Conservation (phyloP, 345 rosid species). For the Reutealis trisperma region DNA sequence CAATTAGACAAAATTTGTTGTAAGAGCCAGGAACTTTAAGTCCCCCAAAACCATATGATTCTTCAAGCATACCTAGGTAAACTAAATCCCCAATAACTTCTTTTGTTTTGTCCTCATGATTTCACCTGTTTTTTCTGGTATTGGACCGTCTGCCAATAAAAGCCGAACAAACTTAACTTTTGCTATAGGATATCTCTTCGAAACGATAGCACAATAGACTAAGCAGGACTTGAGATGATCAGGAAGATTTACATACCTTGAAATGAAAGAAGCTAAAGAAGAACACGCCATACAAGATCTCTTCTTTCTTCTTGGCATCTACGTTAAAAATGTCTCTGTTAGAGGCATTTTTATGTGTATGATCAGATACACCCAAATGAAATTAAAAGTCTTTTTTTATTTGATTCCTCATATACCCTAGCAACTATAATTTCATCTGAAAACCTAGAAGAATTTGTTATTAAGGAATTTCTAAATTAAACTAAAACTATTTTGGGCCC, state of each 20-base stretch:
- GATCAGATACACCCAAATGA: too few species aligned
- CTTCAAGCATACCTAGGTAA: not conserved
- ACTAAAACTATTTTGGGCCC: too few species aligned
- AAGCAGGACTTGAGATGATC: not conserved
- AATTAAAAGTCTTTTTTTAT: too few species aligned
- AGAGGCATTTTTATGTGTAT: slow-evolving; percentile 6
- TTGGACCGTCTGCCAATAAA: not conserved
- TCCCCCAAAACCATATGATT: not conserved
- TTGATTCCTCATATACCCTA: too few species aligned
- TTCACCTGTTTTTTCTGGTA: not conserved
- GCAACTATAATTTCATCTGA: too few species aligned
- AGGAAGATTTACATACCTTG: not conserved
- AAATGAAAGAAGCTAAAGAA: not conserved
- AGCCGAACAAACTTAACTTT: slow-evolving; percentile 7
- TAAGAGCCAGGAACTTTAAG: not conserved
- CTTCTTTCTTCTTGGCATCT: not conserved
- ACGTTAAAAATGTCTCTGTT: not conserved
- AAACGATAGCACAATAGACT: not conserved
- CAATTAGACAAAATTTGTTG: not conserved
- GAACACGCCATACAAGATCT: not conserved
- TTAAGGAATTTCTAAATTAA: too few species aligned
- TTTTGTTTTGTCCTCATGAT: not conserved
- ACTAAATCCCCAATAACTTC: not conserved
- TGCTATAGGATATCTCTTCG: not conserved
- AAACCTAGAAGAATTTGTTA: too few species aligned